phyloP scores from a whole-genome alignment of 2,329 filamentous ascomycete species.

The Fusarium drepaniforme region DNA sequence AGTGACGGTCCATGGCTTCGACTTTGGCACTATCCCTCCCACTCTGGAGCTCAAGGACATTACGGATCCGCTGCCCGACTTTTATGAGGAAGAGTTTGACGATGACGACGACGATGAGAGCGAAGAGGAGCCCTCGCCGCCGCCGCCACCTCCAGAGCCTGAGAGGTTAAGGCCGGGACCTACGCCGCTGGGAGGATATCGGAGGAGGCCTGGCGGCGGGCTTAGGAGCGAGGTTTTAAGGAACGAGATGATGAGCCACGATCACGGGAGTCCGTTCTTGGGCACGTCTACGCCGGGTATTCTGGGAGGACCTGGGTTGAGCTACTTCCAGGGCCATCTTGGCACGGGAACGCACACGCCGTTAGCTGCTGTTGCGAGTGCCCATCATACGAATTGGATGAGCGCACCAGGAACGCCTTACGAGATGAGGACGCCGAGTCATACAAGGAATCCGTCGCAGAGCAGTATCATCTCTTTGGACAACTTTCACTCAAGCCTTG shows the following conservation, averaged over 20 bases:
- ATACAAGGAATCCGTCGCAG: constrained; percentile 59
- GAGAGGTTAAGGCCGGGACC: constrained; percentile 37
- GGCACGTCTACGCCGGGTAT: constrained; percentile 73
- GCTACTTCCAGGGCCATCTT: constrained; percentile 86
- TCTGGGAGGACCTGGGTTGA: constrained; percentile 80
- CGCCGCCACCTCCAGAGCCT: constrained; percentile 30
- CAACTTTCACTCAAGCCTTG: constrained; percentile 49
- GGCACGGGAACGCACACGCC: constrained; percentile 83
- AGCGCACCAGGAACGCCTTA: constrained; percentile 36
- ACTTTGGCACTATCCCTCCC: constrained; percentile 87
- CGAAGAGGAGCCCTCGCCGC: constrained; percentile 46
- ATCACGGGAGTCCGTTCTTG: constrained; percentile 68
- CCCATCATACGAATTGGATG: constrained; percentile 57
- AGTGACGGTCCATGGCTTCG: constrained; percentile 93
- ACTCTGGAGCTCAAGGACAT: constrained; percentile 96
- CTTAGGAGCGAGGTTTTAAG: constrained; percentile 49
- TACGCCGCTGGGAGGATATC: constrained; percentile 28
- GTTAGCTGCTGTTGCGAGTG: constrained; percentile 82
- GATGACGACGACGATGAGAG: constrained; percentile 58
- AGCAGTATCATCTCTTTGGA: constrained; percentile 60
- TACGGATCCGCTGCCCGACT: constrained; percentile 93
- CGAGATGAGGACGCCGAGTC: constrained; percentile 40
- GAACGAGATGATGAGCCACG: constrained; percentile 50
- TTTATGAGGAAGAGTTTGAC: constrained; percentile 86
- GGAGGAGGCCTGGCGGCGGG: constrained; percentile 45